phyloP scores from a whole-genome alignment of 129 eudicot species.

The Helichrysum umbraculigerum region DNA sequence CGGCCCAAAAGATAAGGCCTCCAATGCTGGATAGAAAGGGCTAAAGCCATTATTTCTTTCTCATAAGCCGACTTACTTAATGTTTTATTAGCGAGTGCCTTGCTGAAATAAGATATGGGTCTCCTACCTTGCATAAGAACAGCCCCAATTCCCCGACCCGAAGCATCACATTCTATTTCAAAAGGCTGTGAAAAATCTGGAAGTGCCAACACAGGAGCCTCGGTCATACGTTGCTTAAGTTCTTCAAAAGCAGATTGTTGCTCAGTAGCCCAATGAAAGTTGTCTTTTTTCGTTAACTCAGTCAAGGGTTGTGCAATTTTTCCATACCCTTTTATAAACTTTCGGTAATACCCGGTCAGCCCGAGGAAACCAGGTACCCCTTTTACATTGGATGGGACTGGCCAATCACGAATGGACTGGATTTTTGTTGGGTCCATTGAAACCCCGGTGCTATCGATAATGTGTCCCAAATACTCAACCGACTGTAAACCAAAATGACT shows the following conservation, averaged over 20 bases:
- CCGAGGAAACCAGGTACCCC: conserved; percentile 25
- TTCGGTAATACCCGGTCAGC: not conserved
- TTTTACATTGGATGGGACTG: not conserved
- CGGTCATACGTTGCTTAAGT: not conserved
- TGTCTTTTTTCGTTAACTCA: not conserved
- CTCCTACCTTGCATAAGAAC: not conserved
- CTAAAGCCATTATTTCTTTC: not conserved
- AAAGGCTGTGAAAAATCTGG: not conserved
- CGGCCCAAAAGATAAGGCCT: not conserved
- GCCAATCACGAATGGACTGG: not conserved
- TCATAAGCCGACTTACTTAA: too few relatives aligned
- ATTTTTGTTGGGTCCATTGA: conserved; percentile 19
- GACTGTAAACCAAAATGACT: not conserved
- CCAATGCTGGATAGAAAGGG: too few relatives aligned
- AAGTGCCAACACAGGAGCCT: not conserved
- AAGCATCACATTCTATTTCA: conserved; percentile 14
- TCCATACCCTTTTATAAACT: conserved; percentile 6
- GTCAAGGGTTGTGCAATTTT: not conserved
- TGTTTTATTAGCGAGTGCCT: not conserved
- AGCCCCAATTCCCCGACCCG: not conserved
- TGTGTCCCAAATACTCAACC: conserved; percentile 11
- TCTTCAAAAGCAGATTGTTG: not conserved
- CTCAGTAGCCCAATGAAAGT: not conserved
- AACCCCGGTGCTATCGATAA: not conserved
- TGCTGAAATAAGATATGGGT: not conserved